Percentiles rank a stretch among this genome's conserved stretches.
Evolutionary conservation across 768 basidiomycete species (phyloP).

Genomic region (Multifurca ochricompacta): DNA sequence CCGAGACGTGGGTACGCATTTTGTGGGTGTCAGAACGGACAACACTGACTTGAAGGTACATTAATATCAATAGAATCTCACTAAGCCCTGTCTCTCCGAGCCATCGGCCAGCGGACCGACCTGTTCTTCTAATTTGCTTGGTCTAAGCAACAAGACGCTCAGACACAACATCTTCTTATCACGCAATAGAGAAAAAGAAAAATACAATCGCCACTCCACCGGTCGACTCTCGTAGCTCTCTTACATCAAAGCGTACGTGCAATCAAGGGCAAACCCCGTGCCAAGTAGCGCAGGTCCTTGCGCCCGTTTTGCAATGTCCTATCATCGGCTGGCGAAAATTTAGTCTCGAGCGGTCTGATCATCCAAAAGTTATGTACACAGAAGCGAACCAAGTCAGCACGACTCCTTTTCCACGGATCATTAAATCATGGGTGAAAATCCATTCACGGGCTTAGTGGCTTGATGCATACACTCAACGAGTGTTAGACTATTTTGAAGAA

Average conservation of each 20-base stretch:
- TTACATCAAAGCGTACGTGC: no score
- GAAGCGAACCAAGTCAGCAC: neutral
- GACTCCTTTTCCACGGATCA: neutral
- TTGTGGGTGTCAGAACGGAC: neutral
- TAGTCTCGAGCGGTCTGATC: neutral
- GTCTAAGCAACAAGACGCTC: neutral
- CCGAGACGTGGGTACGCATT: neutral
- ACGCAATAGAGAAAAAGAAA: neutral
- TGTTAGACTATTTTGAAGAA: no score
- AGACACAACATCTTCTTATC: neutral
- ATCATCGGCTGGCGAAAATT: neutral
- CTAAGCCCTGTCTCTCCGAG: neutral
- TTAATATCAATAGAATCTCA: no score
- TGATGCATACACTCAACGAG: no score
- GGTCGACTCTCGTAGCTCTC: neutral
- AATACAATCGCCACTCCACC: neutral
- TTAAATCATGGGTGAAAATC: no score
- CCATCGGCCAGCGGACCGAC: conserved; percentile 5
- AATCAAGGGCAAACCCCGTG: no score
- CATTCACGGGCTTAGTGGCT: no score
- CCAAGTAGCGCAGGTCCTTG: neutral
- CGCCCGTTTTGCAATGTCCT: neutral
- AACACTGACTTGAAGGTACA: no score
- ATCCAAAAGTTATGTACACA: neutral
- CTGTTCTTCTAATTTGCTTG: neutral